Conservation (phyloP, 1,139 yeast species). For the Diutina rugosa region DNA sequence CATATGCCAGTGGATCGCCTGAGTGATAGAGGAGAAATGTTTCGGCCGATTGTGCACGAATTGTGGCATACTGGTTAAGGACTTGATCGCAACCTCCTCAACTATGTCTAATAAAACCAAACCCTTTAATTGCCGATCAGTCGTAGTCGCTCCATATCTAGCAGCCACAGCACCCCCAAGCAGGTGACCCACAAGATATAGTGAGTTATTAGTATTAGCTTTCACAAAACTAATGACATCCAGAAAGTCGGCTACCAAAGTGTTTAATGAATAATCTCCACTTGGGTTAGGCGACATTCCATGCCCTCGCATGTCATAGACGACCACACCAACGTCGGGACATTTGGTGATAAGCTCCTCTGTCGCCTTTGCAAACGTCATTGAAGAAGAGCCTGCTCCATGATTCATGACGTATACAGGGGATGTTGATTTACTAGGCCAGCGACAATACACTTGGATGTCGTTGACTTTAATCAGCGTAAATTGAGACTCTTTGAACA, state of each 20-base stretch:
- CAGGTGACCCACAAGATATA: conserved; percentile 73
- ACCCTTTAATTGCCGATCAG: conserved; percentile 31
- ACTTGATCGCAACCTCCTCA: conserved; percentile 76
- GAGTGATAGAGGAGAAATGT: conserved; percentile 33
- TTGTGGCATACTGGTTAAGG: conserved; percentile 52
- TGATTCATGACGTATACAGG: conserved; percentile 72
- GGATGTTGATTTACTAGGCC: conserved; percentile 10
- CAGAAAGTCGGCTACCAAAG: conserved; percentile 45
- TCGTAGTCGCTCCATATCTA: conserved; percentile 14
- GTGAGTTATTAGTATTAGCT: conserved; percentile 9
- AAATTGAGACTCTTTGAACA: background rate
- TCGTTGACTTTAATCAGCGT: background rate
- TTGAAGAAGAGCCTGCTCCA: conserved; percentile 88
- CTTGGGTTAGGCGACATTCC: conserved; percentile 33
- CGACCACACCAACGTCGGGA: conserved; percentile 40
- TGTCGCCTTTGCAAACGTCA: conserved; percentile 49
- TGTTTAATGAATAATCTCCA: conserved; percentile 34
- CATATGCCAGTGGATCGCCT: conserved; percentile 80
- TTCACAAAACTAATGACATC: conserved; percentile 29
- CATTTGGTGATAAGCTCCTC: background rate
- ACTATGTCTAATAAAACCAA: conserved; percentile 79
- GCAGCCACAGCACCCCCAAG: conserved; percentile 84
- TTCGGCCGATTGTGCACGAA: conserved; percentile 54
- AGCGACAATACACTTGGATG: background rate
- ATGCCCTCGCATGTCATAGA: conserved; percentile 80